Evolutionary conservation across 441 rosid genomes (phyloP).

Genomic region (Populus hybrid): DNA sequence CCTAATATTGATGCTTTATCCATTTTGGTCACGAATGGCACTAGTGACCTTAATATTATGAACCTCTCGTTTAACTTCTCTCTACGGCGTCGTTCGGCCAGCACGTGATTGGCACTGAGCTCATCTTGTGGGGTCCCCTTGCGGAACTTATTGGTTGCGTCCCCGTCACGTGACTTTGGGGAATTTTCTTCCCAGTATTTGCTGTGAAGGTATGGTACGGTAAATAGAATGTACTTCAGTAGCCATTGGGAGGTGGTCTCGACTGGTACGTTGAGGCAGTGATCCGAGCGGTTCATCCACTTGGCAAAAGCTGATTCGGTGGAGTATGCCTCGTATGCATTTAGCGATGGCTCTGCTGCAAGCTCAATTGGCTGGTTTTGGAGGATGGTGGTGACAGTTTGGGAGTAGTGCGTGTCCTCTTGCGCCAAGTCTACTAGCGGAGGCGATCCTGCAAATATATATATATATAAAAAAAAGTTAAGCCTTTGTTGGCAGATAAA

Average conservation of each 20-base stretch:
- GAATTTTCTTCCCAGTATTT: slow-evolving; percentile 53
- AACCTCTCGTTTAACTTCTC: slow-evolving; percentile 44
- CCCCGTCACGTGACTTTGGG: slow-evolving; percentile 45
- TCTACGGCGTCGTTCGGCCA: slow-evolving; percentile 89
- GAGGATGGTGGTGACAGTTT: slow-evolving; percentile 72
- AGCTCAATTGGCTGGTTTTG: slow-evolving; percentile 44
- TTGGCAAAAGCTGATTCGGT: slow-evolving; percentile 62
- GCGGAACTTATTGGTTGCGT: slow-evolving; percentile 36
- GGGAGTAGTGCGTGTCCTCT: slow-evolving; percentile 72
- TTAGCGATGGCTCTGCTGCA: slow-evolving; percentile 42
- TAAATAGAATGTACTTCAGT: slow-evolving; percentile 72
- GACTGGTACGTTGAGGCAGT: slow-evolving; percentile 25
- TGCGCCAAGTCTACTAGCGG: slow-evolving; percentile 40
- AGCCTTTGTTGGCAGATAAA: background rate
- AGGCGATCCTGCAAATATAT: slow-evolving; percentile 25
- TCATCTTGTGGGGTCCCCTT: slow-evolving; percentile 50
- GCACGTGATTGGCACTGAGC: slow-evolving; percentile 78
- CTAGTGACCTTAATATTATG: slow-evolving; percentile 60
- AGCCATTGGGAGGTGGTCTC: slow-evolving; percentile 70
- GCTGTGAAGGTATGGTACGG: slow-evolving; percentile 65
- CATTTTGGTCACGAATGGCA: slow-evolving; percentile 93
- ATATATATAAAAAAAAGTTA: background rate
- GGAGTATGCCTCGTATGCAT: slow-evolving; percentile 32
- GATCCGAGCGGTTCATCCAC: slow-evolving; percentile 51
- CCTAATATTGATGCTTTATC: slow-evolving; percentile 94